phyloP scores from a whole-genome alignment of 495 filamentous ascomycete species.

The Pseudomonodictys pantanalensis region DNA sequence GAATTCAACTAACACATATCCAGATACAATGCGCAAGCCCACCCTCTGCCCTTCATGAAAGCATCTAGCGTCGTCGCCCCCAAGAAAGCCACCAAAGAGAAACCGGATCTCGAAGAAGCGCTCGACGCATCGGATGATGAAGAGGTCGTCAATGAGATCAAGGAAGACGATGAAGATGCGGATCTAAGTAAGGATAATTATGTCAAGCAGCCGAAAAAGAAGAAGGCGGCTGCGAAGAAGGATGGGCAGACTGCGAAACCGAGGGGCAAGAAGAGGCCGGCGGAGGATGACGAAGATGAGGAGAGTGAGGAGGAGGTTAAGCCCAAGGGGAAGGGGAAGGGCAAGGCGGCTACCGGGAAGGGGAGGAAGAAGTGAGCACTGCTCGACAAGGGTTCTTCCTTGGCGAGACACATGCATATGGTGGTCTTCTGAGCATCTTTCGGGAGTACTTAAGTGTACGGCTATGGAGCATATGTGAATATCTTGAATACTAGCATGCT shows the following conservation, averaged over 20 bases:
- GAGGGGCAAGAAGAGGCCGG: constrained; percentile 51
- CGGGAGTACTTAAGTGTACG: too few relatives aligned
- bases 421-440: background rate
- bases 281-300: constrained; percentile 46
- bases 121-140: constrained; percentile 87
- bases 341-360: constrained; percentile 23
- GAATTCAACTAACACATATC: background rate
- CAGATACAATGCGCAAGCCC: constrained; percentile 80
- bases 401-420: background rate
- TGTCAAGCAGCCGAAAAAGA: constrained; percentile 81
- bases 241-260: constrained; percentile 41
- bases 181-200: constrained; percentile 95
- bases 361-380: constrained; percentile 10
- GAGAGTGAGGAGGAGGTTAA: constrained; percentile 39
- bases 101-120: constrained; percentile 93
- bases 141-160: constrained; percentile 58
- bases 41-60: constrained; percentile 96
- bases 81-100: constrained; percentile 66
- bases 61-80: constrained; percentile 68
- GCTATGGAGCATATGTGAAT: too few relatives aligned
- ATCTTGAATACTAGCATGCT: too few relatives aligned
- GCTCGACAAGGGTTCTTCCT: background rate
- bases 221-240: constrained; percentile 41
- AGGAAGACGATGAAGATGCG: constrained; percentile 55
- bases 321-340: constrained; percentile 28